Conservation (phyloP, 192 early-diverging fungal species). For the Coemansia reversa region DNA sequence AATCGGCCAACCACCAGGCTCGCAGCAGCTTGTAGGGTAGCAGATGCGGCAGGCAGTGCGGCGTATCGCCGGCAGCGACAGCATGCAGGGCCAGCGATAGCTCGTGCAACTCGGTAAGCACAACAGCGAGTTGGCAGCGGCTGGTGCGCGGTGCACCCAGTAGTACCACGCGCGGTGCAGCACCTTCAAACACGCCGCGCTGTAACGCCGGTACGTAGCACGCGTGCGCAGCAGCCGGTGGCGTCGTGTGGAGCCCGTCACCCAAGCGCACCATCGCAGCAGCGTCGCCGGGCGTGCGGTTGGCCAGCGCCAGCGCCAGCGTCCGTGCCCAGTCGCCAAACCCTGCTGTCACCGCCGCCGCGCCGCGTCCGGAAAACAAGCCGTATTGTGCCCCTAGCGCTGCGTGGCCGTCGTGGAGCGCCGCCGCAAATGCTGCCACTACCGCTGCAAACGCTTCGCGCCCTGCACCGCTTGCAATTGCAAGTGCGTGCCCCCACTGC, state of each 20-base stretch:
- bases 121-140: conserved; percentile 60
- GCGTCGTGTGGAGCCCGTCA: conserved; percentile 65
- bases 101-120: conserved; percentile 83
- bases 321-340: conserved; percentile 68
- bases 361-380: conserved; percentile 65
- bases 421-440: conserved; percentile 66
- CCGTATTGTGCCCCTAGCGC: conserved; percentile 65
- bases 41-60: conserved; percentile 71
- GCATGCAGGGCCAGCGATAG: conserved; percentile 61
- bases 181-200: conserved; percentile 48
- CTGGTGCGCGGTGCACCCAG: conserved; percentile 64
- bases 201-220: conserved; percentile 75
- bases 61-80: conserved; percentile 45
- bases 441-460: conserved; percentile 81
- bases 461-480: conserved; percentile 85
- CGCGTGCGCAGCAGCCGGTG: conserved; percentile 67
- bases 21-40: conserved; percentile 86
- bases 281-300: conserved; percentile 73
- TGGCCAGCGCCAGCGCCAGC: conserved; percentile 77
- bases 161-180: conserved; percentile 63
- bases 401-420: conserved; percentile 46
- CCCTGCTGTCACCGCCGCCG: neutral
- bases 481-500: conserved; percentile 88
- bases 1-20: conserved; percentile 79
- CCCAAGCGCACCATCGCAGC: conserved; percentile 74